Base-by-base conservation (phyloP, 2,329 filamentous ascomycete species). In the Colletotrichum lindemuthianum region DNA sequence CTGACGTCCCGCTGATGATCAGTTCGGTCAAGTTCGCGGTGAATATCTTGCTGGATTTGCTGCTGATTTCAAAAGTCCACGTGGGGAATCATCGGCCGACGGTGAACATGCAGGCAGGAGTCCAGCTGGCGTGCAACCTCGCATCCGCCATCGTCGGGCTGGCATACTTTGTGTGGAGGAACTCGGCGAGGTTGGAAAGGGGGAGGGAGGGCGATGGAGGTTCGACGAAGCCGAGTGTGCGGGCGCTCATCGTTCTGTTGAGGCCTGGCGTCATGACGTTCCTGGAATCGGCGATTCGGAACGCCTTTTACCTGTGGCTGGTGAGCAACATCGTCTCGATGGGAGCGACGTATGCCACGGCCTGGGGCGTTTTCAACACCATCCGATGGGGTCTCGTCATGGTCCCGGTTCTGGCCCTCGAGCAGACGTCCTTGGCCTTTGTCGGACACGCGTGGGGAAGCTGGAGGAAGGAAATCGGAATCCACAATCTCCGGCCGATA, bases 361-460 rank as follows among this genome's bases (percentile, higher is more conserved):
- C 90, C 0, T 93, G 89, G 90, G 87, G 89, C 2, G 80, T 92
- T 9, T 93, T 93, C 77, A 90, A 85, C 59, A 92, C 89, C 0
- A 92, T 92, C 45, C 83, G 89, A 12, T 92, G 90, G 90, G 90
- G 90, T 0, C 78, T 92, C 1, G 78, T 92, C 36, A 93, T 92
- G 90, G 88, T 92, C 0, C 90, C 90, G 0, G 87, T 92, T 0
- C 84, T 87, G 65, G 83, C 89, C 0, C 78, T 92, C 0, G 89
- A 93, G 73, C 86, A 86, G 2, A 89, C 89, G 0, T 81, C 87
- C 0, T 76, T 90, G 0, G 81, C 87, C 0, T 92, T 92, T 70
- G 80, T 91, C 13, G 88, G 89, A 0, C 90, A 92, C 68, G 76
- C 75, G 2, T 92, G 90, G 89, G 89, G 89, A 1, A 66, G 73